Evolutionary conservation across 768 basidiomycete genomes (phyloP), one percentile per base, ranked within the genome.

Genomic region (Coprinellus micaceus): DNA sequence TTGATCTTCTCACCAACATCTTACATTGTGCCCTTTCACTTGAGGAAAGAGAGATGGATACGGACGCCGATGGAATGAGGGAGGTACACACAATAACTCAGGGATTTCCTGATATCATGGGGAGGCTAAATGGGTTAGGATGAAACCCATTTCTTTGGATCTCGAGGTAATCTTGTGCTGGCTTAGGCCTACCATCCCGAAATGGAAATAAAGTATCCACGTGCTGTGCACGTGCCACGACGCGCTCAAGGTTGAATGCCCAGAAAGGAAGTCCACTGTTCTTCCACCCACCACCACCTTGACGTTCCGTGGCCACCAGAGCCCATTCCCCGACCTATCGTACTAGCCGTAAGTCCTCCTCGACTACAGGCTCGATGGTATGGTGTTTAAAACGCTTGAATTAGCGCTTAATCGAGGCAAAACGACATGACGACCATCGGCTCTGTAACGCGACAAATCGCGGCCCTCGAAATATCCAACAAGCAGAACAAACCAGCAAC

Each of bases 391-490:
- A 43, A 7, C 19, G 40, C 13, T 15, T 6, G 7, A 7, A 10
- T 9, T 43, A 21, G 15, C 6, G 7, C 19, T 43, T 19, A 7
- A 19, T 43, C 40, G 6, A 43, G 40, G 40, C 40, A 5, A 43
- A 9, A 15, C 48, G 33, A 22, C 48, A 50, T 50, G 48, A 22
- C 77, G 17, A 75, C 78, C 48, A 77, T 89, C 67, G 74, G 79
- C 24, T 78, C 84, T 3, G 74, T 89, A 45, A 87, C 86, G 10
- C 79, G 82, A 43, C 87, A 89, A 64, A 82, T 90, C 22, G 80
- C 85, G 43, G 79, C 83, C 1, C 79, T 90, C 28, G 88, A 89
- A 60, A 82, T 89, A 3, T 77, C 81, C 29, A 79, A 79, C 65
- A 55, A 26, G 29, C 77, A 71, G 68, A 70, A 69, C 21, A 66